phyloP scores from a whole-genome alignment of 208 protist genomes.

The Leptomonas seymouri region DNA sequence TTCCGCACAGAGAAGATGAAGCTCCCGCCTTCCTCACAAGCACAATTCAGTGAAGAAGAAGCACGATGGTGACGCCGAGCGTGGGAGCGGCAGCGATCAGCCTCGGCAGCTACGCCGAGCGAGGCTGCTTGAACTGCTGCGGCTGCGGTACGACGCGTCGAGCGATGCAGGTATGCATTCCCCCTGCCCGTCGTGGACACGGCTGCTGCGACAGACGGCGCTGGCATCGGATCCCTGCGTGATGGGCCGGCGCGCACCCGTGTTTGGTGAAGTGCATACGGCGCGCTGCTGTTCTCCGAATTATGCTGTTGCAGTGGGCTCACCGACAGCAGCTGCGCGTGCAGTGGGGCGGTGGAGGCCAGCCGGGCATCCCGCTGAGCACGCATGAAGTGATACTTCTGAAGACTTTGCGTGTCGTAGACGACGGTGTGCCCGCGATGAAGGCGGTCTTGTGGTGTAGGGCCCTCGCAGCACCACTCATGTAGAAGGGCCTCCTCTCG shows the following conservation, averaged over 20 bases:
- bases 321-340: constrained; percentile 24
- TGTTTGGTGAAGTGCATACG: not conserved
- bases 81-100: not conserved
- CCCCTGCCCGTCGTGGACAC: no score
- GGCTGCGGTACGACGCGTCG: constrained; percentile 1
- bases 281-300: no score
- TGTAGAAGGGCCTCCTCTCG: constrained; percentile 53
- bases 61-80: constrained; percentile 3
- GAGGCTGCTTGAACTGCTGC: not conserved
- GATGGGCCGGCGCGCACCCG: not conserved
- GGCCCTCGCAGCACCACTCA: constrained; percentile 84
- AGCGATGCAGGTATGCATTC: not conserved
- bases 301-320: not conserved
- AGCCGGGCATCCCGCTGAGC: constrained; percentile 52
- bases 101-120: no score
- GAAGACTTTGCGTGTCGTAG: constrained; percentile 60
- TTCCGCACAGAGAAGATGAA: constrained; percentile 79
- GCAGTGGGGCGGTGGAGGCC: constrained; percentile 42
- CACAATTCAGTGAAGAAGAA: not conserved
- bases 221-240: constrained; percentile 12
- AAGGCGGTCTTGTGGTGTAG: constrained; percentile 36
- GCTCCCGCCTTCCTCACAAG: constrained; percentile 66
- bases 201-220: not conserved
- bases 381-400: constrained; percentile 77
- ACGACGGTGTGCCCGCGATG: constrained; percentile 26